Evolutionary conservation across 352 stramenopile species (phyloP).

Genomic region (Phytophthora pistaciae): DNA sequence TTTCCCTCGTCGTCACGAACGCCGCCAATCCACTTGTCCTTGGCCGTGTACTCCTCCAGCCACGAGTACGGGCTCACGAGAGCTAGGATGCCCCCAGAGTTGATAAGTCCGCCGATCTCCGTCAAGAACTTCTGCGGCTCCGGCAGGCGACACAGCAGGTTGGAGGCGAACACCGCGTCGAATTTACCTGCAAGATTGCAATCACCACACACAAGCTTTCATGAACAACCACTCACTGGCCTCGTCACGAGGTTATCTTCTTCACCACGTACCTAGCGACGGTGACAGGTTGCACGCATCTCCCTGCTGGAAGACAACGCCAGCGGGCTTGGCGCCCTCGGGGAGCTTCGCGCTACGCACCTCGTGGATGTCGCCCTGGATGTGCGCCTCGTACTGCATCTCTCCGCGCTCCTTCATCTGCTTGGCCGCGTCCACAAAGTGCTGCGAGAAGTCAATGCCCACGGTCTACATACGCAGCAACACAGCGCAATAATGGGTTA

Average conservation of each 20-base stretch:
- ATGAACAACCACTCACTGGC: background rate
- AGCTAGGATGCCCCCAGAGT: conserved; percentile 92
- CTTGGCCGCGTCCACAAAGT: conserved; percentile 90
- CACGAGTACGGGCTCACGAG: conserved; percentile 98
- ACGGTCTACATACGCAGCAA: conserved; percentile 61
- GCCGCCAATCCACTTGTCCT: conserved; percentile 89
- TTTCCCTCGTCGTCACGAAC: conserved; percentile 48
- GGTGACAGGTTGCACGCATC: conserved; percentile 93
- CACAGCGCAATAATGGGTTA: background rate
- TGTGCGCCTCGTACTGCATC: conserved; percentile 87
- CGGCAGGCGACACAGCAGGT: conserved; percentile 96
- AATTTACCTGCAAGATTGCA: conserved; percentile 75
- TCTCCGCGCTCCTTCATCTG: conserved; percentile 85
- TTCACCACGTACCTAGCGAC: conserved; percentile 63
- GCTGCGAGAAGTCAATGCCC: conserved; percentile 95
- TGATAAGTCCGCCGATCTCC: conserved; percentile 88
- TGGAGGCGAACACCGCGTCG: conserved; percentile 95
- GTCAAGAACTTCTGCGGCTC: conserved; percentile 92
- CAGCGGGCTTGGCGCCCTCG: conserved; percentile 56
- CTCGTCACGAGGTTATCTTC: background rate
- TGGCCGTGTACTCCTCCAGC: conserved; percentile 97
- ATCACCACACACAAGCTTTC: conserved; percentile 5
- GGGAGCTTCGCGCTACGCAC: conserved; percentile 72
- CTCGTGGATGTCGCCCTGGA: conserved; percentile 89
- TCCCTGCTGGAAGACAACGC: conserved; percentile 93